These are phyloP conservation scores for Trypanosoma lewisi DNA, from an alignment of 208 protist genomes.

Conservation along the genomic window DNA sequence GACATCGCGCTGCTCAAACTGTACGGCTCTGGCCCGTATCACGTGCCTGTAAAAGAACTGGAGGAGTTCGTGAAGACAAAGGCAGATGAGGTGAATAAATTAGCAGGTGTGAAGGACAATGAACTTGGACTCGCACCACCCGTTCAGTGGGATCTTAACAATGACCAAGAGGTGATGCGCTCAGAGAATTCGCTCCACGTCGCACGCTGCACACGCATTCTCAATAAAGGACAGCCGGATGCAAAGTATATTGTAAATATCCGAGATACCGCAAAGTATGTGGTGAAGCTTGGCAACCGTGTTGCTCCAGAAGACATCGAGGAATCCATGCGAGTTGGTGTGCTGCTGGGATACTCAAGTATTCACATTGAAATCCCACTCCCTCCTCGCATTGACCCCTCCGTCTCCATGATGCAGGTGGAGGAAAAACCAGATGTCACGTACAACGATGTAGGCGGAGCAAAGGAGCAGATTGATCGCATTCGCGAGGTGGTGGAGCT, in stretches of 20 bases:
- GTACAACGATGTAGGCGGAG: conserved; percentile 99
- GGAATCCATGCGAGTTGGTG: conserved; percentile 99
- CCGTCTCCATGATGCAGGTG: conserved; percentile 99
- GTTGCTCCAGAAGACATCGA: conserved; percentile 99
- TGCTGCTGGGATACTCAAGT: conserved; percentile 96
- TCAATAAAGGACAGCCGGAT: conserved; percentile 91
- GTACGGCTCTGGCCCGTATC: conserved; percentile 97
- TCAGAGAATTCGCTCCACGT: conserved; percentile 98
- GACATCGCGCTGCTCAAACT: conserved; percentile 99
- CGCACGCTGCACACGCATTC: conserved; percentile 99
- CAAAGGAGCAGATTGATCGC: conserved; percentile 99
- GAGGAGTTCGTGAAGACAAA: conserved; percentile 97
- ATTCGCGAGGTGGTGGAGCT: conserved; percentile 99
- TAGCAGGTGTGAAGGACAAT: conserved; percentile 97
- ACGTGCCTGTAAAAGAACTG: conserved; percentile 94
- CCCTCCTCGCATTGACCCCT: conserved; percentile 99
- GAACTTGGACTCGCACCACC: conserved; percentile 99
- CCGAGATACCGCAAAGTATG: conserved; percentile 98
- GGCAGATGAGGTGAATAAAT: conserved; percentile 94
- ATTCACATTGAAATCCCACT: conserved; percentile 99
- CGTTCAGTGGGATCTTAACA: conserved; percentile 98
- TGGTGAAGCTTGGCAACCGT: conserved; percentile 98
- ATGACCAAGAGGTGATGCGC: conserved; percentile 96
- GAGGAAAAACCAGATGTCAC: conserved; percentile 98
- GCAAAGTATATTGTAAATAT: conserved; percentile 99